phyloP scores from a whole-genome alignment of 768 basidiomycete species.

The Imleria badia region DNA sequence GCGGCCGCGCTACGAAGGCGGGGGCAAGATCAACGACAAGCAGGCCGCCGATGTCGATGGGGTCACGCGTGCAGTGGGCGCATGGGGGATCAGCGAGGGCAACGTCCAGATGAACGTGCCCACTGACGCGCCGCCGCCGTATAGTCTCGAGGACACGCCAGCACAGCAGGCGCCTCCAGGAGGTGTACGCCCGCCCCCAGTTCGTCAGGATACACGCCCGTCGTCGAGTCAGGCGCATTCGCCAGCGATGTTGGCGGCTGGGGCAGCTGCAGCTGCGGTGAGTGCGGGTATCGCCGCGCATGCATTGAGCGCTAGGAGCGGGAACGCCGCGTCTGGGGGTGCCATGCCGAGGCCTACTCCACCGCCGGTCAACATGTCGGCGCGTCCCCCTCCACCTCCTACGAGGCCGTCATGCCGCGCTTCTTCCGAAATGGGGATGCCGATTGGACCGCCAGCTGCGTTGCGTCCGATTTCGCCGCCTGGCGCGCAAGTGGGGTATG shows the following conservation, averaged over 20 bases:
- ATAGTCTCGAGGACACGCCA: constrained; percentile 48
- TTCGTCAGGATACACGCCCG: constrained; percentile 4
- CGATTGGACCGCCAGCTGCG: not conserved
- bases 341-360: not conserved
- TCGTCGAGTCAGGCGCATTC: constrained; percentile 3
- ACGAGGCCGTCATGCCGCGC: not conserved
- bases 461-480: too few species aligned
- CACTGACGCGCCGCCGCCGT: constrained; percentile 66
- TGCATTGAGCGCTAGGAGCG: not conserved
- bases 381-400: constrained; percentile 10
- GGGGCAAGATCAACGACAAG: constrained; percentile 11
- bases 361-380: constrained; percentile 13
- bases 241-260: constrained; percentile 1
- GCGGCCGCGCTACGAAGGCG: constrained; percentile 54
- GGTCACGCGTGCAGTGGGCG: constrained; percentile 37
- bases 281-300: not conserved
- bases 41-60: constrained; percentile 28
- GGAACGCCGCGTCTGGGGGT: not conserved
- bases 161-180: not conserved
- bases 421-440: not conserved
- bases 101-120: constrained; percentile 30
- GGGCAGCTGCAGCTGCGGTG: not conserved
- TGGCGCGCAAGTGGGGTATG: not conserved
- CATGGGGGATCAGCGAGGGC: constrained; percentile 37
- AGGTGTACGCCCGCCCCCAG: not conserved